These are phyloP conservation scores for Lentithecium fluviatile DNA, from an alignment of 495 filamentous ascomycete genomes.

Conservation along the genomic window DNA sequence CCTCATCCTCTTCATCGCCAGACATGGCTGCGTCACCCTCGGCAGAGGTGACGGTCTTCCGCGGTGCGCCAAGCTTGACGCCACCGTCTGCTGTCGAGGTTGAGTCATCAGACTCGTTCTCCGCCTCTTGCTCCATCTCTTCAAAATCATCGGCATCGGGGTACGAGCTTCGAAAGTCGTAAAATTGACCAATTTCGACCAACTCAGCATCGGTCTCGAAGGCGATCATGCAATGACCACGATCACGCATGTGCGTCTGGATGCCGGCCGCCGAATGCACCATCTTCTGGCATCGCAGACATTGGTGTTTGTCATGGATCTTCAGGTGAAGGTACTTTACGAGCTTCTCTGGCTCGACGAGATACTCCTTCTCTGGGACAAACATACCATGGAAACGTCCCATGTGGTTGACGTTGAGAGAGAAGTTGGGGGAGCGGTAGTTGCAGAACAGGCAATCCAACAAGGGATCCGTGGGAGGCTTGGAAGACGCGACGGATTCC, in stretches of 20 bases:
- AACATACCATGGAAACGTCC: slow-evolving; percentile 91
- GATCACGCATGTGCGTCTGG: slow-evolving; percentile 95
- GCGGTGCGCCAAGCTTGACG: slow-evolving; percentile 53
- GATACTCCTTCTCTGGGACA: slow-evolving; percentile 80
- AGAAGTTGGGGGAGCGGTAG: slow-evolving; percentile 66
- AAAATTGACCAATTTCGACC: slow-evolving; percentile 94
- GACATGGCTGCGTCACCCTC: slow-evolving; percentile 18
- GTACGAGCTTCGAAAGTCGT: slow-evolving; percentile 95
- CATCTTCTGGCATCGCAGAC: slow-evolving; percentile 78
- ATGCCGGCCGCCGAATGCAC: slow-evolving; percentile 71
- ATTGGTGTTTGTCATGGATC: slow-evolving; percentile 71
- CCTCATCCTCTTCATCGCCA: slow-evolving; percentile 51
- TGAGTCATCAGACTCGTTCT: slow-evolving; percentile 53
- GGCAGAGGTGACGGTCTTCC: slow-evolving; percentile 24
- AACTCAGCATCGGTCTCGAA: slow-evolving; percentile 88
- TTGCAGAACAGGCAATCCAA: slow-evolving; percentile 89
- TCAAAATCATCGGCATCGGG: slow-evolving; percentile 63
- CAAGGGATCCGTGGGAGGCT: slow-evolving; percentile 43
- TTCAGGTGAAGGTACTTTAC: slow-evolving; percentile 73
- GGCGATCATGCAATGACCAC: slow-evolving; percentile 92
- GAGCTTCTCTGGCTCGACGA: slow-evolving; percentile 78
- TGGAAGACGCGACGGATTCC: slow-evolving; percentile 12
- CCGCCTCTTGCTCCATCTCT: slow-evolving; percentile 12
- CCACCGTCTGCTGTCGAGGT: slow-evolving; percentile 52
- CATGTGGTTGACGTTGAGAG: slow-evolving; percentile 84